Evolutionary conservation across 805 yeast species (phyloP), one percentile per base, ranked within the genome.

Genomic region (Saturnispora saitoi): DNA sequence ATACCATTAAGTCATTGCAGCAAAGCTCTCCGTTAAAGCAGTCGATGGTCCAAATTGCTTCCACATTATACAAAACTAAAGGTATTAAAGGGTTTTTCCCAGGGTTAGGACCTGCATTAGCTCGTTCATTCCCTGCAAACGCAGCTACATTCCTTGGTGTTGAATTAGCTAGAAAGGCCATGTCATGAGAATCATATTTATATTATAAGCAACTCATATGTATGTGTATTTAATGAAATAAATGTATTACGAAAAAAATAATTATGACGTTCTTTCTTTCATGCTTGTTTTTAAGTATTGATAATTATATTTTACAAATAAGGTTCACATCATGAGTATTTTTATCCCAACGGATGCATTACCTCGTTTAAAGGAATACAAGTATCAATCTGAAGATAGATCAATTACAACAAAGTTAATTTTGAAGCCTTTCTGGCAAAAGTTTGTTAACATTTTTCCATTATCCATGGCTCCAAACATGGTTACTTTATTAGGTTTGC

Each of bases 91-190:
- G 95, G 0, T 91, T 91, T 69, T 91, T 90, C 86, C 98, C 98
- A 3, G 99, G 99, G 49, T 74, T 91, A 22, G 97, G 96, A 0
- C 97, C 99, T 5, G 98, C 98, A 2, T 70, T 91, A 60, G 78
- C 88, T 24, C 78, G 99, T 66, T 83, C 95, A 37, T 91, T 93
- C 83, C 98, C 98, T 3, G 98, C 98, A 20, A 91, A 93, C 67
- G 99, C 99, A n/a, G 98, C 99, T 8, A 90, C 98, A 2, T 91
- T 91, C 70, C 76, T 88, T 32, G 99, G 98, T 42, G 98, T 91
- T 29, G 99, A 91, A 65, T 61, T 90, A 50, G 86, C 95, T 3
- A 58, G 59, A 51, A 55, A 54, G 17, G 53, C 62, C 29, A 52
- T 63, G 48, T 37, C 41, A 37, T 37, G n/a, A 22, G 15, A 8